Evolutionary conservation across 106 monocot species (phyloP).

Genomic region (Alisma plantagoaquatica): DNA sequence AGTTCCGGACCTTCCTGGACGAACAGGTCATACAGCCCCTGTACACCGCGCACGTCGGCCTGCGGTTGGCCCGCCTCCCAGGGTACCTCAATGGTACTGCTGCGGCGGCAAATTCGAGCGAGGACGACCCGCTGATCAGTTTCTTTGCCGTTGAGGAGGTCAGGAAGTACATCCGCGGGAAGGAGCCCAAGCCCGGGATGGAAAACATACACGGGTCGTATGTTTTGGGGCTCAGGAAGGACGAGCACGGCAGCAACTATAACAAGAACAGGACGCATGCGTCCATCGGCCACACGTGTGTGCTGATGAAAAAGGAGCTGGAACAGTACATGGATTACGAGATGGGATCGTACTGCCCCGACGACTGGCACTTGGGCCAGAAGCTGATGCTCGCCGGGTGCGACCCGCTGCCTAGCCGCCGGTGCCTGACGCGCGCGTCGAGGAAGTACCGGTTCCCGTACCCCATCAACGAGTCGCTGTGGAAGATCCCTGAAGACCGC

Average conservation of each 20-base stretch:
- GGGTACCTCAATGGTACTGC: no score
- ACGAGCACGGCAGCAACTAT: no score
- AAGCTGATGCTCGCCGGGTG: constrained; percentile 65
- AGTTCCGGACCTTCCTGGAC: constrained; percentile 55
- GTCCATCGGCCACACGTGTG: constrained; percentile 73
- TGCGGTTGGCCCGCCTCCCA: constrained; percentile 66
- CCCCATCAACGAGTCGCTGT: constrained; percentile 53
- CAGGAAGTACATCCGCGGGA: constrained; percentile 60
- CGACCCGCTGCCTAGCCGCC: constrained; percentile 63
- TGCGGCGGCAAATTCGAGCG: not conserved
- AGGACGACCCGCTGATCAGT: constrained; percentile 65
- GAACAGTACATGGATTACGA: constrained; percentile 91
- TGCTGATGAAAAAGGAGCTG: constrained; percentile 57
- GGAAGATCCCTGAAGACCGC: constrained; percentile 51
- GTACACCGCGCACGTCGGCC: constrained; percentile 58
- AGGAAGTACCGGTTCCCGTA: constrained; percentile 46
- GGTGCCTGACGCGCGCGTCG: constrained; percentile 65
- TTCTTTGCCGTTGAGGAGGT: constrained; percentile 72
- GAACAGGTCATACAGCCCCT: constrained; percentile 79
- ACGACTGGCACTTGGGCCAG: constrained; percentile 68
- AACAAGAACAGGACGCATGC: constrained; percentile 39
- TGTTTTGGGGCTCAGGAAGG: no score
- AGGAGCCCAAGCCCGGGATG: constrained; percentile 36
- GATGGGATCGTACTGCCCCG: constrained; percentile 57
- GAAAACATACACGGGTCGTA: constrained; percentile 34